Conservation (phyloP, 805 yeast genomes). For the Candida qinlingensis region DNA sequence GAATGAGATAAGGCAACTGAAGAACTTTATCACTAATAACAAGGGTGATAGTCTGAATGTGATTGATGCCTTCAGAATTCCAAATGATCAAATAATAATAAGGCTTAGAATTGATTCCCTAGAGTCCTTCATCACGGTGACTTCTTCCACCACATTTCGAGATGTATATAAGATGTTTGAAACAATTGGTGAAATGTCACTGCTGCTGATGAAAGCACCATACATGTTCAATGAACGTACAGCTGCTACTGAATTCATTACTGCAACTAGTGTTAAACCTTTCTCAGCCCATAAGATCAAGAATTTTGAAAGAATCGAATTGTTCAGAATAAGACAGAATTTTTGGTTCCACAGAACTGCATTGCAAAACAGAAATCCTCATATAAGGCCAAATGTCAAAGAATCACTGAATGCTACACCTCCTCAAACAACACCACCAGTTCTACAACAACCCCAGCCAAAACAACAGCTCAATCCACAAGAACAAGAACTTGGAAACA, state of each 20-base stretch:
- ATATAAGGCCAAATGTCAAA: not conserved
- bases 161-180: not conserved
- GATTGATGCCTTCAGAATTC: not conserved
- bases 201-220: not conserved
- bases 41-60: not conserved
- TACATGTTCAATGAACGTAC: slow-evolving; percentile 1
- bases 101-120: not conserved
- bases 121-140: not conserved
- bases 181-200: not conserved
- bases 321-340: not conserved
- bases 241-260: not conserved
- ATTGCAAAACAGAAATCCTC: not conserved
- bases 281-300: not conserved
- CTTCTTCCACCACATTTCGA: not conserved
- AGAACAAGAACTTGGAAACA: no score
- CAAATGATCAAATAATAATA: not conserved
- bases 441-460: no score
- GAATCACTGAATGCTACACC: not conserved
- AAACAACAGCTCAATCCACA: no score
- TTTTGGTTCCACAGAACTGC: not conserved
- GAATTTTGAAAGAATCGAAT: not conserved
- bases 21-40: not conserved
- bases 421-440: no score
- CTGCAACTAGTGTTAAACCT: not conserved
- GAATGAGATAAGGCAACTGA: not conserved